These are phyloP conservation scores for Rhinocladiella similis DNA, from an alignment of 2,329 filamentous ascomycete species.

Conservation along the genomic window DNA sequence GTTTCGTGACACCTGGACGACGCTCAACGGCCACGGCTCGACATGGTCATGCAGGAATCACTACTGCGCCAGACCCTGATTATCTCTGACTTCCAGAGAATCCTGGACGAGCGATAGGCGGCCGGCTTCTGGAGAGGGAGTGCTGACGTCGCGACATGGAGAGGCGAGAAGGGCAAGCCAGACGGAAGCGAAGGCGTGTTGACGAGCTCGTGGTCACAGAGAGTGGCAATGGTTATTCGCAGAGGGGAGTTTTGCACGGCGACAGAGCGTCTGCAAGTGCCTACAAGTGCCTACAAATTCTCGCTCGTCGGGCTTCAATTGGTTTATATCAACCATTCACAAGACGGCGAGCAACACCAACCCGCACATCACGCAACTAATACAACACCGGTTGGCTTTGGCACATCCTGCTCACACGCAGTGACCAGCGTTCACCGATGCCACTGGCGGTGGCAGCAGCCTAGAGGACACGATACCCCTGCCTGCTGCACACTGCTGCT, in stretches of 20 bases:
- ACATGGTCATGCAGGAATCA: not conserved
- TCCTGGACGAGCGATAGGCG: not conserved
- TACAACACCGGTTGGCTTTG: slow-evolving; percentile 5
- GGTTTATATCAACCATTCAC: slow-evolving; percentile 23
- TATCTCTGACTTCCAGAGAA: not conserved
- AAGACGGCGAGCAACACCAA: slow-evolving; percentile 12
- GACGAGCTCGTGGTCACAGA: not conserved
- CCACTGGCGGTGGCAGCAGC: not conserved
- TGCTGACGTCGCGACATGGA: not conserved
- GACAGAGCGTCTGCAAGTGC: not conserved
- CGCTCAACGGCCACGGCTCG: slow-evolving; percentile 5
- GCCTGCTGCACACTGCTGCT: slow-evolving; percentile 1
- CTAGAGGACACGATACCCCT: not conserved
- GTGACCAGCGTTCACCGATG: not conserved
- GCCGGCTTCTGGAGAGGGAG: not conserved
- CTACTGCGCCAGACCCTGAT: not conserved
- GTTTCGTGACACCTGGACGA: slow-evolving; percentile 19
- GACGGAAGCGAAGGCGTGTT: not conserved
- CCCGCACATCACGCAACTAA: slow-evolving; percentile 25
- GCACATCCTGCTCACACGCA: not conserved
- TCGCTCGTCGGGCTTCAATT: slow-evolving; percentile 20
- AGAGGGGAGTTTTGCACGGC: slow-evolving; percentile 6
- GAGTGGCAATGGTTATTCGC: slow-evolving; percentile 2
- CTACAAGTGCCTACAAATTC: slow-evolving; percentile 11
- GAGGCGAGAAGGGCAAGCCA: not conserved